Evolutionary conservation across 1,139 yeast genomes (phyloP).

Genomic region (Geotrichum phurueaensis): DNA sequence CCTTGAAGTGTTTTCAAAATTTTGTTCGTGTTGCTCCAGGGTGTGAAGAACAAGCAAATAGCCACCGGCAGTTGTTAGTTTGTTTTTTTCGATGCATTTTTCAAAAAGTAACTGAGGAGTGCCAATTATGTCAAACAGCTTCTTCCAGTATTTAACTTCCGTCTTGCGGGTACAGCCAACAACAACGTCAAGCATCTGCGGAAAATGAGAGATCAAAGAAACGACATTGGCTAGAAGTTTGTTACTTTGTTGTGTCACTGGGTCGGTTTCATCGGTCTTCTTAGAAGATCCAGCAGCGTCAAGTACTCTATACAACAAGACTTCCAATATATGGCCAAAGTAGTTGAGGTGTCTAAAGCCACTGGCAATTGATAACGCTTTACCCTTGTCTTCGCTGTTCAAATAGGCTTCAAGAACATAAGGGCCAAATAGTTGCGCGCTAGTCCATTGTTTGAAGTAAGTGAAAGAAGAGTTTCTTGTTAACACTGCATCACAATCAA

Average conservation of each 20-base stretch:
- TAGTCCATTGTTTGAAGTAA: slow-evolving; percentile 33
- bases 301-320: slow-evolving; percentile 39
- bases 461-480: slow-evolving; percentile 34
- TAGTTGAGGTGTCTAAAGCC: slow-evolving; percentile 42
- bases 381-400: slow-evolving; percentile 23
- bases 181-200: slow-evolving; percentile 43
- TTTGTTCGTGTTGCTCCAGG: slow-evolving; percentile 22
- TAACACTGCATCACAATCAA: slow-evolving; percentile 36
- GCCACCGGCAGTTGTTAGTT: slow-evolving; percentile 40
- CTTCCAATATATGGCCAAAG: slow-evolving; percentile 45
- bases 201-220: slow-evolving; percentile 32
- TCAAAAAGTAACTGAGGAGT: slow-evolving; percentile 38
- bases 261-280: not conserved
- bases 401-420: slow-evolving; percentile 34
- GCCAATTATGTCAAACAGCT: slow-evolving; percentile 43
- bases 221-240: slow-evolving; percentile 23
- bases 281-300: slow-evolving; percentile 23
- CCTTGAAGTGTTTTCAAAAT: slow-evolving; percentile 25
- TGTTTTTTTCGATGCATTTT: slow-evolving; percentile 33
- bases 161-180: slow-evolving; percentile 61
- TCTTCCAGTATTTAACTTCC: slow-evolving; percentile 57
- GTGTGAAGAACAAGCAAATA: slow-evolving; percentile 38
- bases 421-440: slow-evolving; percentile 37
- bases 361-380: slow-evolving; percentile 34
- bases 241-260: not conserved